These are phyloP conservation scores for Cytospora schulzeri DNA, from an alignment of 2,329 filamentous ascomycete genomes.

Conservation along the genomic window DNA sequence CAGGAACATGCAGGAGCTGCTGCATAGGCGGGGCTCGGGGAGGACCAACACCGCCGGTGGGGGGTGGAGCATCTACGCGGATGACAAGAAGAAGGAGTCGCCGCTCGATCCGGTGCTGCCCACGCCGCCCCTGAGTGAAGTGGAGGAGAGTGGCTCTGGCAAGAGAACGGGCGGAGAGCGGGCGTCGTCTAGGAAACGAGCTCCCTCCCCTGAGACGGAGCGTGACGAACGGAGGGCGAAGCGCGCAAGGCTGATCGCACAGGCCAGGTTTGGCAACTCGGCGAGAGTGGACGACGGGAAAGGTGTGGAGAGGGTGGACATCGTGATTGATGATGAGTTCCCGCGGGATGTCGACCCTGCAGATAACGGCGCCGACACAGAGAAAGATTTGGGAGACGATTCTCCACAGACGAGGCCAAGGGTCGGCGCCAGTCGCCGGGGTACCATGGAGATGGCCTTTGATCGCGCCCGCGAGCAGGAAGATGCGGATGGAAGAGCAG, in stretches of 20 bases:
- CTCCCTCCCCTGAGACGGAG: conserved; percentile 32
- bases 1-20: conserved; percentile 69
- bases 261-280: conserved; percentile 70
- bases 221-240: conserved; percentile 50
- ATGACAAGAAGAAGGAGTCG: conserved; percentile 57
- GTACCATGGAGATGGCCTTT: conserved; percentile 41
- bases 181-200: conserved; percentile 26
- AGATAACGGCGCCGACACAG: conserved; percentile 27
- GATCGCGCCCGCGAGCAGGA: conserved; percentile 37
- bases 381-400: conserved; percentile 25
- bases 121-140: conserved; percentile 48
- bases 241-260: conserved; percentile 61
- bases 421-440: conserved; percentile 32
- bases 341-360: conserved; percentile 36
- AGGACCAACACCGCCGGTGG: conserved; percentile 73
- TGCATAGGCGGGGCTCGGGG: conserved; percentile 69
- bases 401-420: conserved; percentile 14
- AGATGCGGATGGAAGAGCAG: conserved; percentile 31
- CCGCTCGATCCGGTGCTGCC: conserved; percentile 58
- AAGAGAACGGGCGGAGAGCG: conserved; percentile 18
- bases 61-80: conserved; percentile 78
- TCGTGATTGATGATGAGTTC: conserved; percentile 62
- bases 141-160: conserved; percentile 32
- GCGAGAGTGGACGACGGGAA: conserved; percentile 58
- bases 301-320: conserved; percentile 63